Base-by-base conservation (phyloP, 1,284 basidiomycete species). In the Grifola frondosa region DNA sequence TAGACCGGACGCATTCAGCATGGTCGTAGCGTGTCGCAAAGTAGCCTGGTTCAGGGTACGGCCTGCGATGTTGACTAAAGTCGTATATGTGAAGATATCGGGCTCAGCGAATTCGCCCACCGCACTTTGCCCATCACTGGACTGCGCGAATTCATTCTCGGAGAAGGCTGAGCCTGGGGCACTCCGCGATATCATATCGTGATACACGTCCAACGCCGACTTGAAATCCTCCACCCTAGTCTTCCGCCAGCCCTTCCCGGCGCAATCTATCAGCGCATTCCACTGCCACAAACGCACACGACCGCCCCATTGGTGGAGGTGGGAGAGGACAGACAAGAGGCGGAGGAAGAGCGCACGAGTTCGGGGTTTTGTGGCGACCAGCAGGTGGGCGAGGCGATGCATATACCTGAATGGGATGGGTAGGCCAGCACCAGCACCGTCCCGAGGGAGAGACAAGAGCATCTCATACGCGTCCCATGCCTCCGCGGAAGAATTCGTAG, bases 241-340 rank as follows among this genome's bases (percentile, higher is more conserved):
- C 57, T 73, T 78, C 46, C 84, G 73, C 67, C 75, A 78, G 1
- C 84, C 83, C 48, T 73, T 77, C n/a, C 81, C 85, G 0, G 81
- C 78, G 59, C 70, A 72, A 54, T 85, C 73, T 47, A 89, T 77
- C 31, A 91, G 70, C 6, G 77, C 68, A 58, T 89, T 90, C 84
- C 87, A 89, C 60, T 89, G 78, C 71, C 78, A 78, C 12, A 68
- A 53, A 47, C 73, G 68, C 26, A 88, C 60, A 10, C 48, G 65
- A 21, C 78, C 81, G 6, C 77, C 80, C 11, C 66, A 65, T 20
- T 64, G 65, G 44, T 74, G 76, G 30, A 88, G 65, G 24, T 70
- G 72, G 30, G 73, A 74, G 46, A 88, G 56, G 12, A 88, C 76
- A 19, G 81, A 75, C 22, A 88, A 67, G 1, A 89, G 69, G 13